phyloP scores from a whole-genome alignment of 129 eudicot species.

The Lactuca sativa region DNA sequence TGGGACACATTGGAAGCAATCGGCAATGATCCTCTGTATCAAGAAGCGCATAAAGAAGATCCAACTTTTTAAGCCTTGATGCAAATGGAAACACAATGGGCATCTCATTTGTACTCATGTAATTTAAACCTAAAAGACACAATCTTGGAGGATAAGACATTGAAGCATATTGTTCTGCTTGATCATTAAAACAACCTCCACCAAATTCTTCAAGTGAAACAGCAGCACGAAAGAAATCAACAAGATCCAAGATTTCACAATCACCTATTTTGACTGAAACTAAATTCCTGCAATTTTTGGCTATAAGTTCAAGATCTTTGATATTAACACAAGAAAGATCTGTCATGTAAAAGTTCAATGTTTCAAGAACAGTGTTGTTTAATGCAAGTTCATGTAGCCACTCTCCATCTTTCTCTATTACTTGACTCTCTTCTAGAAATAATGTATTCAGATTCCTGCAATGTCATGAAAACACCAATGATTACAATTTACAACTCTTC shows the following conservation, averaged over 20 bases:
- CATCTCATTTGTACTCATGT: constrained; percentile 60
- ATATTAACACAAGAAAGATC: constrained; percentile 44
- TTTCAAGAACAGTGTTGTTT: constrained; percentile 63
- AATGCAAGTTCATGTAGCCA: constrained; percentile 80
- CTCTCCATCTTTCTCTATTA: constrained; percentile 53
- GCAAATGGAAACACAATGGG: constrained; percentile 63
- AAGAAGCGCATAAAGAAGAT: constrained; percentile 71
- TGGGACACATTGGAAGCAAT: constrained; percentile 57
- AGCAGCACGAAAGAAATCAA: constrained; percentile 60
- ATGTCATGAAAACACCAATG: constrained; percentile 10
- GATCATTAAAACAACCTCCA: constrained; percentile 59
- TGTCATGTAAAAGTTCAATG: constrained; percentile 73
- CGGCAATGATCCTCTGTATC: constrained; percentile 64
- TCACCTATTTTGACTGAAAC: constrained; percentile 64
- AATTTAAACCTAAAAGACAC: constrained; percentile 54
- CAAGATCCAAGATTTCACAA: constrained; percentile 56
- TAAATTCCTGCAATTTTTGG: constrained; percentile 51
- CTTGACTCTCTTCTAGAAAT: constrained; percentile 65
- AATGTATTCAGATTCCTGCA: constrained; percentile 60
- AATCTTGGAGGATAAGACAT: constrained; percentile 51
- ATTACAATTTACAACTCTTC: constrained; percentile 13
- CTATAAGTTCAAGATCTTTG: constrained; percentile 67
- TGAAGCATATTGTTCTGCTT: constrained; percentile 44
- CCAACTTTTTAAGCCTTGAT: constrained; percentile 59
- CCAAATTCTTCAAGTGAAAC: constrained; percentile 70